Evolutionary conservation across 2,329 filamentous ascomycete genomes (phyloP).

Genomic region (Diplodia intermedia): DNA sequence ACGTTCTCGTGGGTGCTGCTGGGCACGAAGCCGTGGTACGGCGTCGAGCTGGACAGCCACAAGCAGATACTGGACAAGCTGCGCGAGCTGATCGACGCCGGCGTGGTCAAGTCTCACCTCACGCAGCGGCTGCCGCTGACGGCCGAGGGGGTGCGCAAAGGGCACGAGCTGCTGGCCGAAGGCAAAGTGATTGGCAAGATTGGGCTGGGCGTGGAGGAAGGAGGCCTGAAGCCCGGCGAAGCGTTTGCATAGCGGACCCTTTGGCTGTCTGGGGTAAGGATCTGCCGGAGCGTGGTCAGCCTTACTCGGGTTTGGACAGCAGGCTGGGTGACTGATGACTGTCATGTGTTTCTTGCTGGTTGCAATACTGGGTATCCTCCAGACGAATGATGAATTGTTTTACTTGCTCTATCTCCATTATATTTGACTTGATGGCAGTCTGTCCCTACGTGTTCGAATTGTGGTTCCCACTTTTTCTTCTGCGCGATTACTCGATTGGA

Average conservation of each 20-base stretch:
- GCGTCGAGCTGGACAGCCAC: slow-evolving; percentile 50
- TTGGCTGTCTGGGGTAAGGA: neutral
- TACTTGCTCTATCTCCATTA: neutral
- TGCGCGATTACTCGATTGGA: neutral
- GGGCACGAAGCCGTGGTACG: slow-evolving; percentile 52
- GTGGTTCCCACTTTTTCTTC: neutral
- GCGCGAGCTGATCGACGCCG: slow-evolving; percentile 45
- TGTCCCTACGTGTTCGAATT: neutral
- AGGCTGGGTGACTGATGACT: neutral
- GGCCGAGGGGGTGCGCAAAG: slow-evolving; percentile 49
- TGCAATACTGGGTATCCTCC: neutral
- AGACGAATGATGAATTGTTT: neutral
- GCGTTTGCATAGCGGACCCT: neutral
- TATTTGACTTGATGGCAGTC: neutral
- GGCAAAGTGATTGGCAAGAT: slow-evolving; percentile 51
- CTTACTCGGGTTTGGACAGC: too few relatives aligned
- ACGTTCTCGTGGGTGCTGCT: slow-evolving; percentile 54
- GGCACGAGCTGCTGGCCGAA: slow-evolving; percentile 49
- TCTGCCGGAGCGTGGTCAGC: neutral
- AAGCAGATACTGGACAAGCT: slow-evolving; percentile 50
- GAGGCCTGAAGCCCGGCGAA: slow-evolving; percentile 35
- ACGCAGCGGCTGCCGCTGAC: slow-evolving; percentile 47
- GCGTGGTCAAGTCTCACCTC: slow-evolving; percentile 50
- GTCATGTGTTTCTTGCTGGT: neutral
- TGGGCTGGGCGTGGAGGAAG: slow-evolving; percentile 41